A percentile compares a stretch with the other conserved stretches of the same genome.
Conservation (phyloP, 345 rosid genomes). For the Acer yangbiense region DNA sequence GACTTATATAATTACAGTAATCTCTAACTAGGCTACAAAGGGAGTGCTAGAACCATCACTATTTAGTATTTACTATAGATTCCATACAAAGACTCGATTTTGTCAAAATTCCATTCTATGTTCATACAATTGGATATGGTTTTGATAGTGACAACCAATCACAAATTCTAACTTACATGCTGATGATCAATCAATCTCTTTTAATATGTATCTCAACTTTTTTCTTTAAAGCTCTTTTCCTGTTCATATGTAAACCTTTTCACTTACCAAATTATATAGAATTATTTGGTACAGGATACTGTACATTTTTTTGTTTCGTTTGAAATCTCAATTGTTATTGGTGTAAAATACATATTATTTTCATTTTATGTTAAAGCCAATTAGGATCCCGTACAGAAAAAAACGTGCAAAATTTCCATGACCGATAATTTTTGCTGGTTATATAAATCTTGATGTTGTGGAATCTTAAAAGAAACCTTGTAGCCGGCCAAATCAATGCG, state of each 20-base stretch:
- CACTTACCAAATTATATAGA: no score
- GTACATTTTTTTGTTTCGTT: no score
- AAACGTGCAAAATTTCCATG: no score
- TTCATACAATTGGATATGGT: background rate
- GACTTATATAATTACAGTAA: no score
- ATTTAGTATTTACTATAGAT: background rate
- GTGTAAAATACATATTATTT: no score
- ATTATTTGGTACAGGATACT: rapidly evolving
- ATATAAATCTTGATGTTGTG: background rate
- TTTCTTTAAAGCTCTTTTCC: background rate
- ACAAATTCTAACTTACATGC: background rate
- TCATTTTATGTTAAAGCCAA: no score
- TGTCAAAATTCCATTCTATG: background rate
- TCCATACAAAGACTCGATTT: background rate
- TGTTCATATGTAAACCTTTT: background rate
- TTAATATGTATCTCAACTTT: background rate
- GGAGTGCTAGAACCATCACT: background rate
- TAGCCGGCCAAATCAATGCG: background rate
- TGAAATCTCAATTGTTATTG: no score
- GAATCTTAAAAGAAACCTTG: background rate
- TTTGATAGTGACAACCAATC: background rate
- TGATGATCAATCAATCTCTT: background rate
- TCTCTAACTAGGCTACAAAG: no score
- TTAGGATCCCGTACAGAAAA: no score
- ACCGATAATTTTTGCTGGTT: no score